phyloP scores from a whole-genome alignment of 2,329 filamentous ascomycete species.

The Clonostachys rhizophaga region DNA sequence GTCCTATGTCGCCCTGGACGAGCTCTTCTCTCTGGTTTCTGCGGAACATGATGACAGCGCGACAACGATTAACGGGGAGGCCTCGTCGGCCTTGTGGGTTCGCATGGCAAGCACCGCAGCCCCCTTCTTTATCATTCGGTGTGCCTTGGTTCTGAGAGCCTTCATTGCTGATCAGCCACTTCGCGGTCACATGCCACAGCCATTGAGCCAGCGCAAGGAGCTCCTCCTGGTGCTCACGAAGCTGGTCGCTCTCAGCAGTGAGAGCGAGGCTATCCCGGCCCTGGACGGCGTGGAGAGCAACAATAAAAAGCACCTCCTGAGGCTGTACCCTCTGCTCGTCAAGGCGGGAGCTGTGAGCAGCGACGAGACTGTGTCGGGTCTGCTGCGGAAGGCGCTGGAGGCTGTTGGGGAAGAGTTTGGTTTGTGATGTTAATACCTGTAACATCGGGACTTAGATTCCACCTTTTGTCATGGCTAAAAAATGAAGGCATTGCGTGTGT shows the following conservation, averaged over 20 bases:
- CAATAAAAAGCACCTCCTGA: constrained; percentile 69
- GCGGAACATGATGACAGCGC: constrained; percentile 30
- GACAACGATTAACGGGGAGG: constrained; percentile 7
- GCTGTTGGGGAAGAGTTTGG: constrained; percentile 56
- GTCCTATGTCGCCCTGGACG: constrained; percentile 75
- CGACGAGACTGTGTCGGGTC: constrained; percentile 54
- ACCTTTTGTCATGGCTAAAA: too few species aligned
- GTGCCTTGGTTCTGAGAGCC: constrained; percentile 72
- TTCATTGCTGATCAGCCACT: constrained; percentile 92
- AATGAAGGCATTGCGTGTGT: too few species aligned
- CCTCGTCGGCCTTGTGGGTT: constrained; percentile 31
- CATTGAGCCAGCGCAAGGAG: constrained; percentile 74
- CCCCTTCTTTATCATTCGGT: constrained; percentile 77
- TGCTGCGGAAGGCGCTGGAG: constrained; percentile 56
- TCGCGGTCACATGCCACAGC: constrained; percentile 83
- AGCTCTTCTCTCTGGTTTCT: constrained; percentile 67
- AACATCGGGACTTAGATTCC: too few species aligned
- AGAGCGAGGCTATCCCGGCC: constrained; percentile 63
- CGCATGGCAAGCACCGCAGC: constrained; percentile 71
- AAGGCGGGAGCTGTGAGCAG: constrained; percentile 52
- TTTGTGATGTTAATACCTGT: background rate
- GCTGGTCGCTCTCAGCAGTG: constrained; percentile 63
- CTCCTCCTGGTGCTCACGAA: constrained; percentile 65
- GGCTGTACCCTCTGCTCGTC: constrained; percentile 75
- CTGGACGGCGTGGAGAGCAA: constrained; percentile 45